Evolutionary conservation across 768 basidiomycete genomes (phyloP).

Genomic region (Suillus cothurnatus): DNA sequence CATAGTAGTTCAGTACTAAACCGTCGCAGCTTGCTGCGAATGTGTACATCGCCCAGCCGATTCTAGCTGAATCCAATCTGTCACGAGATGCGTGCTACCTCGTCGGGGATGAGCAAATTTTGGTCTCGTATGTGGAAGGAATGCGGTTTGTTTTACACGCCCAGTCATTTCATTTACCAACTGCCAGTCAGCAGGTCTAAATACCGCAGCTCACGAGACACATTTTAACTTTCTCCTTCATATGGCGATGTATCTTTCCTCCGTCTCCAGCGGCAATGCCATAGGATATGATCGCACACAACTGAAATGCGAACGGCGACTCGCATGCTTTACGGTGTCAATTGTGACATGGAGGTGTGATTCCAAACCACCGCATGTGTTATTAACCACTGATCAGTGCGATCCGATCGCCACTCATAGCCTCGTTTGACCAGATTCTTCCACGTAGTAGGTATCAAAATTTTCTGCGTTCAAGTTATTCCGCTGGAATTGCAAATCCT

Average conservation of each 20-base stretch:
- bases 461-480: neutral
- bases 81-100: neutral
- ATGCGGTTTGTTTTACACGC: neutral
- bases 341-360: constrained; percentile 1
- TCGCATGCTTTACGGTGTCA: constrained; percentile 1
- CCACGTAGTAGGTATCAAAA: neutral
- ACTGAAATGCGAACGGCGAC: neutral
- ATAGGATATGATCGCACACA: neutral
- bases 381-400: neutral
- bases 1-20: neutral
- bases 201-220: neutral
- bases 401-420: neutral
- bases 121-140: neutral
- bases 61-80: neutral
- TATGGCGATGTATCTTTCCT: neutral
- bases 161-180: neutral
- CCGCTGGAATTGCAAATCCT: neutral
- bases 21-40: neutral
- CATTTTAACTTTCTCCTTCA: neutral
- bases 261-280: neutral
- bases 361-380: neutral
- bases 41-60: neutral
- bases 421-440: neutral
- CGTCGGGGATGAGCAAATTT: neutral
- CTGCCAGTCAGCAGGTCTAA: neutral